Base-by-base conservation (phyloP, 306 rosid genomes). In the Lathyrus sativus region DNA sequence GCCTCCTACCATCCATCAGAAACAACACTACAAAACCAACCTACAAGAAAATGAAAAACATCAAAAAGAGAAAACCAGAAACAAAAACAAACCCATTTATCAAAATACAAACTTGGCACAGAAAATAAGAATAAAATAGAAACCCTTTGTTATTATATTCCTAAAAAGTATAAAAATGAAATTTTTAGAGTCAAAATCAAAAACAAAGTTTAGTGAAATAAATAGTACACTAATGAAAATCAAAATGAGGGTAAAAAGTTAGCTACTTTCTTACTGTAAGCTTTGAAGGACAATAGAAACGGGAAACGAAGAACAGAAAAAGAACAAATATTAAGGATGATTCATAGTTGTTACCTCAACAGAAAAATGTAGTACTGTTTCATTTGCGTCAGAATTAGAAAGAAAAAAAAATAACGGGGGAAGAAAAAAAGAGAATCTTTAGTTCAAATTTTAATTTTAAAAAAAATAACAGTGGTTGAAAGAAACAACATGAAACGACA, bases 1-100 rank as follows among this genome's bases (percentile, higher is more conserved):
- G 97, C 64, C 96, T 82, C 74, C 97, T 49, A 11, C 95, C 95
- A 75, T 91, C 96, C 89, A 76, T 88, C 35, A 53, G 14, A 53
- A 22, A 53, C 33, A 22, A 56, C 41, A 54, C 5, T 24, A 2
- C 62, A 56, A 74, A 39, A 39, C 10, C 64, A 74, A 72, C 78
- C 83, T 74, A 62, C 31, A 65, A 43, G 75, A 66, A 12, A 80
- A 61, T 43, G 42, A 51, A 45, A 62, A 37, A 29, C 17, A 65
- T 42, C 33, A 45, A 50, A 61, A 42, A 9, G 46, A 6, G 18
- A 48, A 64, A 62, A 10, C 70, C 49, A 46, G 15, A 14, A 19
- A 48, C 11, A 42, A 50, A 29, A 11, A 13, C 10, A 50, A 8
- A 18, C 13, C 22, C 2, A 18, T 22, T 13, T 14, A 46, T 22